Percentiles rank a stretch among this genome's conserved stretches.
Conservation (phyloP, 345 rosid genomes). For the Gossypium bickii region DNA sequence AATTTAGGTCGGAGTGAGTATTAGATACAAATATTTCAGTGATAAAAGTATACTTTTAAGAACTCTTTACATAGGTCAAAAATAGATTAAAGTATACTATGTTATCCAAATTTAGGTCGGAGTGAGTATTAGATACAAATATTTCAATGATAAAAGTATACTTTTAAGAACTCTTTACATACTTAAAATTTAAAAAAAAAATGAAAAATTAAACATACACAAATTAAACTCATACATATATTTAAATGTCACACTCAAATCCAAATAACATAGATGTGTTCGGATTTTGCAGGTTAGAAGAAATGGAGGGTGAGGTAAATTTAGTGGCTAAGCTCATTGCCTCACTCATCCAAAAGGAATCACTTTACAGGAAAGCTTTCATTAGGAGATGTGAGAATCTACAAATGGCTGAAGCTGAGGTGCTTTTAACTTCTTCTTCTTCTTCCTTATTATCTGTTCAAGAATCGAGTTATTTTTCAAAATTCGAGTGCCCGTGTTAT, state of each 20-base stretch:
- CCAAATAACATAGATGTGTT: neutral
- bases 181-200: no score
- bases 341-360: constrained; percentile 32
- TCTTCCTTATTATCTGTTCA: neutral
- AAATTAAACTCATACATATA: neutral
- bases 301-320: constrained; percentile 32
- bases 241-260: neutral
- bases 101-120: no score
- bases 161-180: no score
- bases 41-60: no score
- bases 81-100: no score
- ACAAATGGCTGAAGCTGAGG: constrained; percentile 81
- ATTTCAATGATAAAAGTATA: no score
- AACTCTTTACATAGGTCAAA: no score
- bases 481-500: no score
- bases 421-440: neutral
- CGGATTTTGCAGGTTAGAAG: constrained; percentile 43
- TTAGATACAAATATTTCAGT: no score
- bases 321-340: constrained; percentile 20
- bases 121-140: no score
- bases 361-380: constrained; percentile 57
- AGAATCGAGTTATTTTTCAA: neutral
- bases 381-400: constrained; percentile 58
- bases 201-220: no score
- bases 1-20: no score